Evolutionary conservation across 1,139 yeast genomes (phyloP).

Genomic region (Meyerozyma athensensis): DNA sequence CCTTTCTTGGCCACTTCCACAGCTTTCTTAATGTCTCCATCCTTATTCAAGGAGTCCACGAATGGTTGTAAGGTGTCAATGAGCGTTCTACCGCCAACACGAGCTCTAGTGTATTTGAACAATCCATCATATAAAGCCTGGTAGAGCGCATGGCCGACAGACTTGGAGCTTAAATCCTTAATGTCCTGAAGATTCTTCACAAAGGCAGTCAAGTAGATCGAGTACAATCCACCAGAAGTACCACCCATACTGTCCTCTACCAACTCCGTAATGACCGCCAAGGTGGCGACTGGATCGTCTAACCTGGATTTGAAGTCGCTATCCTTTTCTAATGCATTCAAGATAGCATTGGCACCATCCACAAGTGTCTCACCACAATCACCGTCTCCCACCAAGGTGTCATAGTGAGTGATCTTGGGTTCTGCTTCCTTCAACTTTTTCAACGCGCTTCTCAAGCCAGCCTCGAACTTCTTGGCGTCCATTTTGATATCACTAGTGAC

Average conservation of each 20-base stretch:
- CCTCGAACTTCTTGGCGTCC: constrained; percentile 34
- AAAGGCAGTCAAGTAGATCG: constrained; percentile 71
- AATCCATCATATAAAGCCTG: constrained; percentile 49
- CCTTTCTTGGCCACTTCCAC: constrained; percentile 67
- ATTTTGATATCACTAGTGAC: constrained; percentile 36
- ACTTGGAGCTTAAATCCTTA: constrained; percentile 16
- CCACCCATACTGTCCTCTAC: constrained; percentile 95
- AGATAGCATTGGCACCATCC: constrained; percentile 73
- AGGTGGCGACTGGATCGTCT: constrained; percentile 47
- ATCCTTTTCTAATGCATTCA: constrained; percentile 45
- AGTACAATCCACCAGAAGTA: constrained; percentile 90
- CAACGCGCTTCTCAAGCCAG: constrained; percentile 47
- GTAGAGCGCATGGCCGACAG: constrained; percentile 28
- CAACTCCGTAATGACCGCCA: constrained; percentile 48
- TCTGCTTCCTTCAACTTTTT: constrained; percentile 50
- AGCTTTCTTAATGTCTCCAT: constrained; percentile 54
- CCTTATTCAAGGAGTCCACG: constrained; percentile 51
- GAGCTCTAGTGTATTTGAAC: constrained; percentile 80
- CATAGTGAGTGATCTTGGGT: constrained; percentile 79
- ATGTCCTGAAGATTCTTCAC: constrained; percentile 35
- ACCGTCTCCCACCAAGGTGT: constrained; percentile 92
- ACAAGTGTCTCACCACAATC: constrained; percentile 93
- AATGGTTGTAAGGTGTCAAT: constrained; percentile 88
- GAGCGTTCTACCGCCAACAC: constrained; percentile 85
- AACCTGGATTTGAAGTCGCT: constrained; percentile 36